Evolutionary conservation across 768 basidiomycete species (phyloP).

Genomic region (Imleria badia): DNA sequence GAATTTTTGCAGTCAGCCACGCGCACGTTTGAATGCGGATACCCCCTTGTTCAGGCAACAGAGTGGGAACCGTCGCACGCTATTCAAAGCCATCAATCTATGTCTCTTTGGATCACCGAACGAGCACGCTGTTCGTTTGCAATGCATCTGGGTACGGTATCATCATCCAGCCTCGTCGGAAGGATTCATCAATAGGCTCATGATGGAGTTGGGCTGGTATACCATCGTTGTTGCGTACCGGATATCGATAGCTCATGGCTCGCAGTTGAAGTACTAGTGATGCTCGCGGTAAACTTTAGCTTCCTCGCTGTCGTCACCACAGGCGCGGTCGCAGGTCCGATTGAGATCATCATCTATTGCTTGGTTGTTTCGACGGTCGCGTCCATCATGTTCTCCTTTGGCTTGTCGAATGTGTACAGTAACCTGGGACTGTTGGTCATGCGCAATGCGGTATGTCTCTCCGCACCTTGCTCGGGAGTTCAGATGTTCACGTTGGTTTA

Average conservation of each 20-base stretch:
- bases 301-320: conserved; percentile 6
- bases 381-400: conserved; percentile 15
- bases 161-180: conserved; percentile 14
- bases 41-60: conserved; percentile 1
- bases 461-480: too few relatives aligned
- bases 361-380: conserved; percentile 8
- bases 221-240: conserved; percentile 4
- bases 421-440: conserved; percentile 1
- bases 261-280: conserved; percentile 17
- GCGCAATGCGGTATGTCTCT: conserved; percentile 6
- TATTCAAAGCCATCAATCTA: not conserved
- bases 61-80: not conserved
- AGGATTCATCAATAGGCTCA: conserved; percentile 9
- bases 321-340: not conserved
- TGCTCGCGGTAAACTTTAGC: conserved; percentile 17
- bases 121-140: conserved; percentile 13
- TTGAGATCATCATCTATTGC: conserved; percentile 13
- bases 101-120: conserved; percentile 2
- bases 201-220: conserved; percentile 4
- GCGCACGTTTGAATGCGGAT: conserved; percentile 9
- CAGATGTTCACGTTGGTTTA: not conserved
- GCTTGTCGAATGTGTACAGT: conserved; percentile 11
- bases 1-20: conserved; percentile 3
- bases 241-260: not conserved
- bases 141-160: conserved; percentile 8